Conservation (phyloP, 352 stramenopile species). For the Bremia lactucae region DNA sequence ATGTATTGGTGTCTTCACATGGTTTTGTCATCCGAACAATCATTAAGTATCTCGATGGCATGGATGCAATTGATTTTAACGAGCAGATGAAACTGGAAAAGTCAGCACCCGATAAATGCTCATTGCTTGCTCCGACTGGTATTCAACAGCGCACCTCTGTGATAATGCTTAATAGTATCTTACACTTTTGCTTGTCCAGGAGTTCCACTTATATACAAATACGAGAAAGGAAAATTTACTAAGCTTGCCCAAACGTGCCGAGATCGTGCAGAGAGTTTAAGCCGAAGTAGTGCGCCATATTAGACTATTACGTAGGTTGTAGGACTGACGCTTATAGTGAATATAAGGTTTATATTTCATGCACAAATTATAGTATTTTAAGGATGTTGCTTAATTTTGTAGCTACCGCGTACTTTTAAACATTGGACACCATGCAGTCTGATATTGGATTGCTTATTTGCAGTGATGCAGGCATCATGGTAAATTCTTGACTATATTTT, state of each 20-base stretch:
- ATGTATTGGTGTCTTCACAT: conserved; percentile 72
- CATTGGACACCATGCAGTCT: conserved; percentile 5
- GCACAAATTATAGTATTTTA: too few species aligned
- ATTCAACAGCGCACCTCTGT: not conserved
- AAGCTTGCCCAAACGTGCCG: conserved; percentile 64
- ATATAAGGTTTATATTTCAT: too few species aligned
- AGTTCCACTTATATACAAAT: conserved; percentile 79
- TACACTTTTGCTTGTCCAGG: conserved; percentile 22
- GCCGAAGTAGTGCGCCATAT: conserved; percentile 56
- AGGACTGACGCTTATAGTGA: too few species aligned
- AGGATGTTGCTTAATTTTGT: too few species aligned
- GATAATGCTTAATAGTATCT: not conserved
- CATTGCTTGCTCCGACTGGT: conserved; percentile 68
- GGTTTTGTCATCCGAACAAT: conserved; percentile 80
- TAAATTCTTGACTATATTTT: conserved; percentile 10
- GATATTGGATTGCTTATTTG: conserved; percentile 20
- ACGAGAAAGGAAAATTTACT: conserved; percentile 51
- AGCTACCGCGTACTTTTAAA: too few species aligned
- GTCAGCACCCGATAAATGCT: conserved; percentile 55
- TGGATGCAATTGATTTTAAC: conserved; percentile 65
- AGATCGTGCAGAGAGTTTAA: conserved; percentile 66
- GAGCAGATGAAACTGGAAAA: conserved; percentile 82
- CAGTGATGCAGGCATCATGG: conserved; percentile 13
- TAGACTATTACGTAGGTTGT: too few species aligned
- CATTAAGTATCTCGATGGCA: conserved; percentile 75